Evolutionary conservation across 352 stramenopile species (phyloP), one percentile per base, ranked within the genome.

Genomic region (Blastocystis sp.): DNA sequence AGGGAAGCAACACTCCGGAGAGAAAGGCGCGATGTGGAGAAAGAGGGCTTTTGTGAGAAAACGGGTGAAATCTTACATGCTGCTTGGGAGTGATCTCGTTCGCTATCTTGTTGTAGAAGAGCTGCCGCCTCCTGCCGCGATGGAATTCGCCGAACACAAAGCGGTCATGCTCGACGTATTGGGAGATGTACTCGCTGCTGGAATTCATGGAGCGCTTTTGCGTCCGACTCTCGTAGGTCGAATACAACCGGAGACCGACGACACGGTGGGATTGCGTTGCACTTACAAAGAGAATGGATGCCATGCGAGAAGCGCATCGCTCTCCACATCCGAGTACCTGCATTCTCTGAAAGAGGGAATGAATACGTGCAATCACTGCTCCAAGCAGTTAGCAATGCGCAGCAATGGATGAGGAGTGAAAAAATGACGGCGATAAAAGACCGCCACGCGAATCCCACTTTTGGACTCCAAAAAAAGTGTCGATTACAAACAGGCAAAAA

Each of bases 401-500:
- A 34, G 28, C 28, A 34, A 34, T 0, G 28, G 28, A 34, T 34
- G 28, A 34, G 28, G 28, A 34, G 28, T 34, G 28, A 14, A 24
- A 40, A 71, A 40, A 52, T 9, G 38, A 4, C 34, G 64, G n/a
- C 7, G 1, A 21, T 40, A 4, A 71, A n/a, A 52, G 21, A 40
- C 14, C 38, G n/a, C 19, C 38, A 0, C 38, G 64, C 3, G 3
- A 9, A 21, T 40, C 3, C 14, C 3, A 45, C 21, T 40, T 9
- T 4, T 71, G 45, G 45, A 24, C 17, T 71, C 48, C 64, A 71
- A 24, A 71, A 40, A 40, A 40, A 19, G 28, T 59, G 1, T 38
- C 34, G 6, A 79, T 43, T 57, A 57, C 69, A 79, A 79, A 79
- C 69, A 79, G 2, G 45, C 48, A 21, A 79, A 63, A 79, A 79